Evolutionary conservation across 371 early-diverging fungal genomes (phyloP), one percentile per base, ranked within the genome.

Genomic region (Mortierella sp.): DNA sequence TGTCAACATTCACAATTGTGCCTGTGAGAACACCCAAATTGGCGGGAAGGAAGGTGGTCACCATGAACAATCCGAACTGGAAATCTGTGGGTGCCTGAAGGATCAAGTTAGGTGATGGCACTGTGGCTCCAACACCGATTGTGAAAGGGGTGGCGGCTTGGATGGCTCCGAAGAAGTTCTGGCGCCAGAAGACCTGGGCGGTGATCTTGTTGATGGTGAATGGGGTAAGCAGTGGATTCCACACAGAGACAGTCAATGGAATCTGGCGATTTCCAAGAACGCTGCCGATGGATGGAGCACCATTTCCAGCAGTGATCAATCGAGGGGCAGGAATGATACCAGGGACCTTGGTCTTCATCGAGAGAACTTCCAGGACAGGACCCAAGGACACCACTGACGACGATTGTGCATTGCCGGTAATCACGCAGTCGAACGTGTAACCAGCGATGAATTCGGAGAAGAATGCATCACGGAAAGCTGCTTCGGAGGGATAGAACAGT

Each of bases 371-470:
- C 16, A 85, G 56, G 10, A 78, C 85, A 9, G 59, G 55, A 21
- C 59, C 61, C 56, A 87, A 78, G 0, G 87, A 85, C 1, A 53
- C 64, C 48, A 87, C 80, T 1, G 45, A 48, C 24, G 83, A 84
- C 24, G 85, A 80, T 17, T 63, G 54, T 10, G 64, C 78, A 44
- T 52, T 60, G 37, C 86, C 86, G 17, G 76, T 64, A 47, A 87
- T 83, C 12, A 52, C 45, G 22, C 83, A 82, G 43, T 68, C 70
- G 46, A 80, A 83, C 54, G 79, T 70, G 44, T 74, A 64, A 4
- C 86, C 85, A 47, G 79, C 80, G 19, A 87, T 80, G 48, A 84
- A 87, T 8, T 80, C 67, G 24, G 80, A 80, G 60, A 85, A 71
- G 56, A 85, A 60, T 17, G 64, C 64, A 28, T 81, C 80, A 8